These are phyloP conservation scores for Thymus quinquecostatus DNA, from an alignment of 257 asterid species.

Conservation along the genomic window DNA sequence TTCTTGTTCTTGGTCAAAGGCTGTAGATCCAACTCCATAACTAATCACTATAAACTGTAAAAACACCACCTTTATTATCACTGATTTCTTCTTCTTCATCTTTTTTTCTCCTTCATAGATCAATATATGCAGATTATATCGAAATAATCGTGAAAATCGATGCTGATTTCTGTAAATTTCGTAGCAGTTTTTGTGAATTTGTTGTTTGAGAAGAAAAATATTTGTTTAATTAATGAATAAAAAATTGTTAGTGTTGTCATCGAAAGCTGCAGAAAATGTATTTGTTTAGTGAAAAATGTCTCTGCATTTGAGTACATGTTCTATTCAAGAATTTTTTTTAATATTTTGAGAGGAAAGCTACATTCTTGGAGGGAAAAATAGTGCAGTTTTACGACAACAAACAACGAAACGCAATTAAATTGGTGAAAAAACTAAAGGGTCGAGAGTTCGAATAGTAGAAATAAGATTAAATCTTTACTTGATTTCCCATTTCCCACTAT, in stretches of 20 bases:
- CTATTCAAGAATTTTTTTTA: not conserved
- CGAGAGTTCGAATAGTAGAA: no score
- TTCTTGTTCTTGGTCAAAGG: slow-evolving; percentile 32
- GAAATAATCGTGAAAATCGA: not conserved
- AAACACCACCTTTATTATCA: slow-evolving; percentile 15
- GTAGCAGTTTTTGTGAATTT: not conserved
- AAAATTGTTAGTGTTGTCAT: not conserved
- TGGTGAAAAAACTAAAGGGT: no score
- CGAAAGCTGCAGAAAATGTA: slow-evolving; percentile 11
- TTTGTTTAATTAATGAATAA: slow-evolving; percentile 10
- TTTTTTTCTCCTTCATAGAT: not conserved
- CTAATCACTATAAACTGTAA: slow-evolving; percentile 24
- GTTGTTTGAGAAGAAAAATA: not conserved
- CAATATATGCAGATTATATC: not conserved
- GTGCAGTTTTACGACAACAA: not conserved
- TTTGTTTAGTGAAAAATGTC: slow-evolving; percentile 2
- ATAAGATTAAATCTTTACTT: no score
- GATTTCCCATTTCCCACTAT: not conserved
- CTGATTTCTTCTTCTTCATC: slow-evolving; percentile 35
- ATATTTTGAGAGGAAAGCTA: not conserved
- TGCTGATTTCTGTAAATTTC: not conserved
- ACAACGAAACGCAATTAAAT: no score
- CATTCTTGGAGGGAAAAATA: slow-evolving; percentile 3
- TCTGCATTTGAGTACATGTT: not conserved
- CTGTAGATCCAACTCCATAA: slow-evolving; percentile 31